Evolutionary conservation across 2,329 filamentous ascomycete species (phyloP).

Genomic region (Basipetospora sp.): DNA sequence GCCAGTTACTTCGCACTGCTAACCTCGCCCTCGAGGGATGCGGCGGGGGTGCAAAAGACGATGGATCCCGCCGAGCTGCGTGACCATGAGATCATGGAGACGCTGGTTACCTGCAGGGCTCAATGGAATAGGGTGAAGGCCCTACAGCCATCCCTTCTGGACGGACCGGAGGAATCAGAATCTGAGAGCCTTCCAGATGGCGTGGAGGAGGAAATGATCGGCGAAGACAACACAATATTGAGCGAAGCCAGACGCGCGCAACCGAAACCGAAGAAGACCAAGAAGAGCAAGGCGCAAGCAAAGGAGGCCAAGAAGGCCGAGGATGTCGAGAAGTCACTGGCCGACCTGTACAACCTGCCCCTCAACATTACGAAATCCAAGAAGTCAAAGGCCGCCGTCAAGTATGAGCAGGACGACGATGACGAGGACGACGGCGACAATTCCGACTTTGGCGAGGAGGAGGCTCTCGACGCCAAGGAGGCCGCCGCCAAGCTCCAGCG

Average conservation of each 20-base stretch:
- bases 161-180: conserved; percentile 21
- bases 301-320: conserved; percentile 34
- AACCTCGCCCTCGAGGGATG: conserved; percentile 59
- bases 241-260: conserved; percentile 18
- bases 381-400: conserved; percentile 25
- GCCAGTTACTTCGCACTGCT: conserved; percentile 90
- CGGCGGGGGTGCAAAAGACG: conserved; percentile 34
- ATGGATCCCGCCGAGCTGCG: conserved; percentile 66
- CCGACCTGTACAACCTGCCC: conserved; percentile 51
- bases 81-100: conserved; percentile 84
- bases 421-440: conserved; percentile 35
- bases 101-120: conserved; percentile 61
- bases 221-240: conserved; percentile 11
- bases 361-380: conserved; percentile 29
- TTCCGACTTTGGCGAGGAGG: conserved; percentile 90
- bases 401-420: no score
- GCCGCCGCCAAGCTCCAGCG: conserved; percentile 75
- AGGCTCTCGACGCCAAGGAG: conserved; percentile 58
- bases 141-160: conserved; percentile 34
- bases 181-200: conserved; percentile 14
- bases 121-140: conserved; percentile 65
- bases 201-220: conserved; percentile 11
- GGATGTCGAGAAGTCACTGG: conserved; percentile 55
- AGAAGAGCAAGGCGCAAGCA: conserved; percentile 17
- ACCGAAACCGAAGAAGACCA: conserved; percentile 18